Evolutionary conservation across 2,329 filamentous ascomycete species (phyloP).

Genomic region (Venturia nashicola): DNA sequence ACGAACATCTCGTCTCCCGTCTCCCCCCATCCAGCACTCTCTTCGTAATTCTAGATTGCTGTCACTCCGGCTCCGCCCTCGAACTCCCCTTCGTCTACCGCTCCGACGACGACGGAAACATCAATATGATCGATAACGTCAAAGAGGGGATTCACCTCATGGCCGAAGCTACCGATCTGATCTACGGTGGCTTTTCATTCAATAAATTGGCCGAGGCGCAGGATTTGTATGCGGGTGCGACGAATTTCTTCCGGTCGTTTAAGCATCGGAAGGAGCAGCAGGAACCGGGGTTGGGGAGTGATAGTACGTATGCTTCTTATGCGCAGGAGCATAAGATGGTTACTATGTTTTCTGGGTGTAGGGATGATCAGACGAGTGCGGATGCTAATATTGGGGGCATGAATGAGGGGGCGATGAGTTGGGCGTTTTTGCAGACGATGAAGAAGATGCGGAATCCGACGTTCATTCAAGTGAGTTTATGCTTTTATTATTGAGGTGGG

Average conservation of each 20-base stretch:
- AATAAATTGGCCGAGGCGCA: constrained; percentile 37
- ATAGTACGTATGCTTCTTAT: constrained; percentile 32
- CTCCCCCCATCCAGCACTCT: constrained; percentile 39
- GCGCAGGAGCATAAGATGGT: constrained; percentile 33
- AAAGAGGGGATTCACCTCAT: constrained; percentile 38
- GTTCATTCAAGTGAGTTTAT: neutral
- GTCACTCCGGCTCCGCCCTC: constrained; percentile 47
- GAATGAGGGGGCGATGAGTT: constrained; percentile 34
- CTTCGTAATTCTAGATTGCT: constrained; percentile 49
- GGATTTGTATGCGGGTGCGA: constrained; percentile 41
- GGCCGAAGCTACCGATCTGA: constrained; percentile 35
- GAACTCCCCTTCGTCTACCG: constrained; percentile 48
- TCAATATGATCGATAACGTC: constrained; percentile 17
- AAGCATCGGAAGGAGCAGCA: constrained; percentile 33
- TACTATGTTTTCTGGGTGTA: constrained; percentile 39
- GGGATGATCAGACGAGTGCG: constrained; percentile 39
- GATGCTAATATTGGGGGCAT: constrained; percentile 34
- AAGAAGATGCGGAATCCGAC: constrained; percentile 14
- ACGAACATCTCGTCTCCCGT: constrained; percentile 38
- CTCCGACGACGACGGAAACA: constrained; percentile 38
- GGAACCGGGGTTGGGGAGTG: constrained; percentile 25
- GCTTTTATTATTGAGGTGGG: neutral
- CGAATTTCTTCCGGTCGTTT: constrained; percentile 40
- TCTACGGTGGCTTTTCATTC: constrained; percentile 40
- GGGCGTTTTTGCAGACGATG: constrained; percentile 35